These are phyloP conservation scores for Arabidopsis hybrid DNA, from an alignment of 441 rosid genomes.

Conservation along the genomic window DNA sequence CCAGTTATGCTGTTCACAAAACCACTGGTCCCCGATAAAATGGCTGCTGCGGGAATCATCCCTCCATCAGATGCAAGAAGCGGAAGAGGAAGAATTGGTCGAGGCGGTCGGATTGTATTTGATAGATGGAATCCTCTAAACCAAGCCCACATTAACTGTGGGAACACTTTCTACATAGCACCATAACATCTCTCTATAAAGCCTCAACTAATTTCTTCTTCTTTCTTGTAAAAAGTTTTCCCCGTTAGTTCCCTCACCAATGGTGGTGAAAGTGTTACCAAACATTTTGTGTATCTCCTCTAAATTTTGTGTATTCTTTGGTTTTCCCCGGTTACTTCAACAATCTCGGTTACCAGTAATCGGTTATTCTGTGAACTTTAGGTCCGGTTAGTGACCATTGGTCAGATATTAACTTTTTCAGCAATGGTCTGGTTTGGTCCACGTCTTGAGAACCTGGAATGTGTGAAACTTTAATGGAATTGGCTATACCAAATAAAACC, in stretches of 20 bases:
- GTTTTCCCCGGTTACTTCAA: constrained; percentile 1
- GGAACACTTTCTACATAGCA: constrained; percentile 68
- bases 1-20: constrained; percentile 87
- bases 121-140: constrained; percentile 95
- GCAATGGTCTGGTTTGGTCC: constrained; percentile 13
- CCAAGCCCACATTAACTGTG: constrained; percentile 67
- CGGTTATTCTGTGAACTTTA: not conserved
- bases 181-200: constrained; percentile 41
- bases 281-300: not conserved
- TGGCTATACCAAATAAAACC: constrained; percentile 17
- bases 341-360: not conserved
- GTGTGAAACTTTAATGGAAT: not conserved
- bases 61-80: constrained; percentile 55
- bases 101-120: constrained; percentile 89
- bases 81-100: constrained; percentile 73
- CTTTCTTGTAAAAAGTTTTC: not conserved
- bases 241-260: not conserved
- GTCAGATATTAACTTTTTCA: not conserved
- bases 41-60: constrained; percentile 74
- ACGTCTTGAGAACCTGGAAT: not conserved
- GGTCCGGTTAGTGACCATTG: not conserved
- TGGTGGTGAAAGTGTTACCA: no score
- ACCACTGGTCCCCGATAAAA: constrained; percentile 83
- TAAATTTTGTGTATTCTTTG: not conserved
- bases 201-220: constrained; percentile 19